Percentiles rank a stretch among this genome's conserved stretches.
Conservation (phyloP, 2,329 filamentous ascomycete genomes). For the Venturia asperata region DNA sequence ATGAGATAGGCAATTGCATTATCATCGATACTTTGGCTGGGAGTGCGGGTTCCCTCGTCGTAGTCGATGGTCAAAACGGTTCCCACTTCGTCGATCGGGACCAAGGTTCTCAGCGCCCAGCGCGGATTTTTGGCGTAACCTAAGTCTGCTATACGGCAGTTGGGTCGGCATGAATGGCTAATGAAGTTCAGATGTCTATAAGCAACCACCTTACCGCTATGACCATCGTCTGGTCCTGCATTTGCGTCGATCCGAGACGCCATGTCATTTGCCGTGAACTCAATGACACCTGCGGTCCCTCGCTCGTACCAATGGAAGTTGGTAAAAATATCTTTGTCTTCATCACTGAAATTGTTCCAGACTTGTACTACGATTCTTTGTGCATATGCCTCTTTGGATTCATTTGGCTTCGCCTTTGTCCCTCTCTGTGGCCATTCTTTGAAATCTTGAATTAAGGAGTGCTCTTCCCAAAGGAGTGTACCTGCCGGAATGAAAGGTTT, state of each 20-base stretch:
- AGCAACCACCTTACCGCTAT: background rate
- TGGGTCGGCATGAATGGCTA: background rate
- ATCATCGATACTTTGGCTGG: background rate
- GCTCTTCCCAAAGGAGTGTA: background rate
- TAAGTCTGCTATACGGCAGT: background rate
- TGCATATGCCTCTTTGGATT: background rate
- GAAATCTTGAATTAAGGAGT: background rate
- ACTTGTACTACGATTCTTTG: background rate
- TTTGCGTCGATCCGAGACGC: background rate
- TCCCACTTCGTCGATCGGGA: background rate
- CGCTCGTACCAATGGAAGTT: background rate
- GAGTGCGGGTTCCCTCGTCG: background rate
- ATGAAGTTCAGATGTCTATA: slow-evolving; percentile 1
- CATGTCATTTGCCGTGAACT: background rate
- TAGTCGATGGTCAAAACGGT: slow-evolving; percentile 3
- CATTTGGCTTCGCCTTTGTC: background rate
- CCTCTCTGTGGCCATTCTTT: background rate
- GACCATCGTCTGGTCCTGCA: background rate
- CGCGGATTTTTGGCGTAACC: background rate
- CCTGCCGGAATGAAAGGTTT: background rate
- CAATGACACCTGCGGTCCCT: background rate
- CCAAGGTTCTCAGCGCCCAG: background rate
- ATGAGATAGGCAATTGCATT: background rate
- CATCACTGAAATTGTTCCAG: background rate
- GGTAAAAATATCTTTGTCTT: background rate